Evolutionary conservation across 2,329 filamentous ascomycete genomes (phyloP).

Genomic region (Fonsecaea pedrosoi): DNA sequence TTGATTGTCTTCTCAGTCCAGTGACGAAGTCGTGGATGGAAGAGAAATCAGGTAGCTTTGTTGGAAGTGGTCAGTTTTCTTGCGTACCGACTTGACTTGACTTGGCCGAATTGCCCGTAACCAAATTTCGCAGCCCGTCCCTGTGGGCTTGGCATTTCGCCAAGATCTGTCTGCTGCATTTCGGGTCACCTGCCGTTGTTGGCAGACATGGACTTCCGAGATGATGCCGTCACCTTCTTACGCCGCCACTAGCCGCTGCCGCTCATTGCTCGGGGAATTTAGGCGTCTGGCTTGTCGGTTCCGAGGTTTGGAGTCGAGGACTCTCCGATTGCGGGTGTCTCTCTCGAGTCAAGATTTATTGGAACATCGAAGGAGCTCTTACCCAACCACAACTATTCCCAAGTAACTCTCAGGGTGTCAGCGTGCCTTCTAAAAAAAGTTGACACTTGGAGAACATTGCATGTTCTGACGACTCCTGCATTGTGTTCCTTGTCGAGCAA

Average conservation of each 20-base stretch:
- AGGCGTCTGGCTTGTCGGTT: slow-evolving; percentile 3
- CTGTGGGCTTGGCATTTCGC: slow-evolving; percentile 28
- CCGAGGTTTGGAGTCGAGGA: slow-evolving; percentile 9
- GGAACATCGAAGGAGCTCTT: background rate
- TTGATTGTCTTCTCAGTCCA: slow-evolving; percentile 50
- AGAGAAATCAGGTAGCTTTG: background rate
- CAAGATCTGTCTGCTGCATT: slow-evolving; percentile 5
- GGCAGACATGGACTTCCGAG: slow-evolving; percentile 2
- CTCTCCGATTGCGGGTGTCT: slow-evolving; percentile 23
- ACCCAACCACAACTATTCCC: background rate
- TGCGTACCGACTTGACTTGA: background rate
- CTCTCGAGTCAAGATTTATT: slow-evolving; percentile 2
- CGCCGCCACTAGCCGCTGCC: slow-evolving; percentile 4
- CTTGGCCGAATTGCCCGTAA: background rate
- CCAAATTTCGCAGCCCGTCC: slow-evolving; percentile 10
- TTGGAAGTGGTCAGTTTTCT: background rate
- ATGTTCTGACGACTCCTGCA: slow-evolving; percentile 5
- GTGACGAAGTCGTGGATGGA: slow-evolving; percentile 31
- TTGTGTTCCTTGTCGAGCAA: slow-evolving; percentile 3
- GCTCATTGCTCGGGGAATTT: slow-evolving; percentile 5
- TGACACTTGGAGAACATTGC: background rate
- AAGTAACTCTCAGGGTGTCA: background rate
- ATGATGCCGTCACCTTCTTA: slow-evolving; percentile 15
- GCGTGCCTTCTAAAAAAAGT: background rate
- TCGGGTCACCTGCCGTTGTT: background rate